These are phyloP conservation scores for Bertia moriformis DNA, from an alignment of 2,329 filamentous ascomycete species.

Conservation along the genomic window DNA sequence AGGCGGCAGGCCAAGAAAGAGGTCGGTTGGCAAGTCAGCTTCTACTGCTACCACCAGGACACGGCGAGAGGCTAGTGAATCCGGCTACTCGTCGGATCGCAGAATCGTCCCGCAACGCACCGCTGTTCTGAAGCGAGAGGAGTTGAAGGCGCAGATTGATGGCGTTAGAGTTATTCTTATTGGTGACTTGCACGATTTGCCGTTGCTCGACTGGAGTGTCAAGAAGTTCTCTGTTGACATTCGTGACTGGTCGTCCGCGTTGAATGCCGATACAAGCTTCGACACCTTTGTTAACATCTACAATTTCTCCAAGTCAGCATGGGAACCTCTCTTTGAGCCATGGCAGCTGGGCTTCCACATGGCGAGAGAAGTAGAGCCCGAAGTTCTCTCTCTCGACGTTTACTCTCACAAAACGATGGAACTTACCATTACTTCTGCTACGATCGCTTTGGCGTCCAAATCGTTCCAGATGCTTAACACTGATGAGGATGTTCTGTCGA, in stretches of 20 bases:
- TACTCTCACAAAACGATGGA: constrained; percentile 84
- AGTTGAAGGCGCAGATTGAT: constrained; percentile 72
- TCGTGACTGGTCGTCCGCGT: constrained; percentile 76
- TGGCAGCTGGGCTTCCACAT: constrained; percentile 92
- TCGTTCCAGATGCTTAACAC: constrained; percentile 79
- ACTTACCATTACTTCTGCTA: constrained; percentile 80
- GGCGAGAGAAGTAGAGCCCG: constrained; percentile 60
- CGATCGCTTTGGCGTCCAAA: constrained; percentile 83
- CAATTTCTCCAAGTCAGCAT: constrained; percentile 97
- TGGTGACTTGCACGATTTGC: constrained; percentile 87
- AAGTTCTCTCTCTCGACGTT: constrained; percentile 68
- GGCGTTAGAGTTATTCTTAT: constrained; percentile 87
- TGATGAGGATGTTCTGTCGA: constrained; percentile 82
- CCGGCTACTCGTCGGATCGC: constrained; percentile 7
- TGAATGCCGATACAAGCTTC: constrained; percentile 79
- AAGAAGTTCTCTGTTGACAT: constrained; percentile 77
- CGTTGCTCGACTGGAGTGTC: constrained; percentile 83
- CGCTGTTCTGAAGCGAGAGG: constrained; percentile 37
- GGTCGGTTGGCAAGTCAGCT: not conserved
- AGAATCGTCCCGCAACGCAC: constrained; percentile 18
- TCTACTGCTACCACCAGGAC: not conserved
- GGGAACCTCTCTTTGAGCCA: constrained; percentile 91
- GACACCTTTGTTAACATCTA: constrained; percentile 94
- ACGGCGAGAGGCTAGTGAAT: not conserved
- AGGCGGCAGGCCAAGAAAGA: constrained; percentile 38